These are phyloP conservation scores for Myxozyma monticola DNA, from an alignment of 805 yeast genomes.

Conservation along the genomic window DNA sequence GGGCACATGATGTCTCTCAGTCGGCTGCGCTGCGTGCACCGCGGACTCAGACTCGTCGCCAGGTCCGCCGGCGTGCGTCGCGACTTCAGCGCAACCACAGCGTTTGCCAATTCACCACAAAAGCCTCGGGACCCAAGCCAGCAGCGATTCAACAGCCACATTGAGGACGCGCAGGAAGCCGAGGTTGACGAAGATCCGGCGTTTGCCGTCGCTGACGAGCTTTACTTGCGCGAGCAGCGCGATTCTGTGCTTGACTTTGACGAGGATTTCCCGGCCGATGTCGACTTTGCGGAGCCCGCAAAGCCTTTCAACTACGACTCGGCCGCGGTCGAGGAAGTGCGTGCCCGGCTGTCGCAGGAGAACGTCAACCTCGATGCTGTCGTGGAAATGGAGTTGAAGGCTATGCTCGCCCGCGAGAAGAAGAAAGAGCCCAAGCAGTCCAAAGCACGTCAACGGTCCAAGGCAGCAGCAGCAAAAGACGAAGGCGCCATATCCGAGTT, in stretches of 20 bases:
- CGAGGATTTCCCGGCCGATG: conserved; percentile 1
- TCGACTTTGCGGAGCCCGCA: no score
- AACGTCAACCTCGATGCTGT: conserved; percentile 4
- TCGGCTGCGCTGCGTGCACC: no score
- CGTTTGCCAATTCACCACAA: no score
- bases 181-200: conserved; percentile 26
- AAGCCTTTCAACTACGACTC: not conserved
- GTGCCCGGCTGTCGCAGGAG: not conserved
- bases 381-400: not conserved
- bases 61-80: no score
- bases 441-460: not conserved
- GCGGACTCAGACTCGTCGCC: no score
- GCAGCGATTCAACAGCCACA: no score
- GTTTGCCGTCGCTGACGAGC: conserved; percentile 17
- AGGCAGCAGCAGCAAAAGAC: not conserved
- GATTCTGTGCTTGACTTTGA: not conserved
- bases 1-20: no score
- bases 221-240: conserved; percentile 9
- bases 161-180: conserved; percentile 24
- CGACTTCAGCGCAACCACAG: no score
- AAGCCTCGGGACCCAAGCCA: no score
- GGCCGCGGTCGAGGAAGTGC: not conserved
- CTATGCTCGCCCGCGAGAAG: conserved; percentile 2
- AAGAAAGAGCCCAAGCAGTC: no score
- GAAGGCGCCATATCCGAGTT: not conserved